Percentiles rank a stretch among this genome's conserved stretches.
Evolutionary conservation across 2,329 filamentous ascomycete genomes (phyloP).

Genomic region (Alternaria angustiovoidea): DNA sequence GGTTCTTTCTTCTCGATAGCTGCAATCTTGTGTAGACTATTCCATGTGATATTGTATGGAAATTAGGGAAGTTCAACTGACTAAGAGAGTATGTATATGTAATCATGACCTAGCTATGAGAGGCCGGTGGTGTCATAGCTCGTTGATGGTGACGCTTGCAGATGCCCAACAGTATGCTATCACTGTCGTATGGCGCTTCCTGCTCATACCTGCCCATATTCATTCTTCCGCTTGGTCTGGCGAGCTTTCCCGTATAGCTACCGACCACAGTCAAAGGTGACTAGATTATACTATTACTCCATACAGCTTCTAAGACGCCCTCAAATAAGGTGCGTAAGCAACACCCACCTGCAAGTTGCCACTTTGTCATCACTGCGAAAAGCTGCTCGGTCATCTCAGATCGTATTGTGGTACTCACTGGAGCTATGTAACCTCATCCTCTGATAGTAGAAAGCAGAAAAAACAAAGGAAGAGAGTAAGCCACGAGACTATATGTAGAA

Average conservation of each 20-base stretch:
- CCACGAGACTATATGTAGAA: neutral
- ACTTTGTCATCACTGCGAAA: neutral
- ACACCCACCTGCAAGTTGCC: neutral
- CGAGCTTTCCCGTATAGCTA: neutral
- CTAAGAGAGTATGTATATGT: neutral
- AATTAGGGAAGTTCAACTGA: neutral
- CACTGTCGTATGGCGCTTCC: neutral
- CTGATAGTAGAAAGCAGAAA: neutral
- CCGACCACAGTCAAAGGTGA: neutral
- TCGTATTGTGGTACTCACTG: neutral
- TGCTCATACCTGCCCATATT: neutral
- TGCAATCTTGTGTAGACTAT: neutral
- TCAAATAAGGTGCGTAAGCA: neutral
- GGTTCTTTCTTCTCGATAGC: neutral
- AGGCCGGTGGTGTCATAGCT: too few species aligned
- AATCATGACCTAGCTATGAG: neutral
- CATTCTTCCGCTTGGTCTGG: neutral
- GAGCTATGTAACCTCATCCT: neutral
- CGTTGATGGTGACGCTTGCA: neutral
- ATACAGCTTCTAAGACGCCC: neutral
- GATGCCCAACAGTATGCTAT: neutral
- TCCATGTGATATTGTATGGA: neutral
- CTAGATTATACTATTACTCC: neutral
- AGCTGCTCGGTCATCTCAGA: neutral
- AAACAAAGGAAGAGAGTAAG: neutral